phyloP scores from a whole-genome alignment of 1,139 yeast genomes.

The Spencermartinsiella ligniputridi region DNA sequence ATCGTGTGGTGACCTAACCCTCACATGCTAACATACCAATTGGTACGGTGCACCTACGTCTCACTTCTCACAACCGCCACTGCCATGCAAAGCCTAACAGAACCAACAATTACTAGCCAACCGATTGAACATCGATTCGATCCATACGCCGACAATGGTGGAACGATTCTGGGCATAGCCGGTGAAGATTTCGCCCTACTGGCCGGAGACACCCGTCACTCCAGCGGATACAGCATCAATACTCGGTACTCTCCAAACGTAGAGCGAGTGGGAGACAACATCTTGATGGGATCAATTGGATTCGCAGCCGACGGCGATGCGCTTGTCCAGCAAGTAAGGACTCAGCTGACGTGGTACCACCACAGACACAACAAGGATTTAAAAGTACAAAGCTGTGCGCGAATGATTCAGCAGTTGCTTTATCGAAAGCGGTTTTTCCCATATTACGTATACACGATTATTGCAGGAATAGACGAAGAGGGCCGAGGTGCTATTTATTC shows the following conservation, averaged over 20 bases:
- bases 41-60: too few relatives aligned
- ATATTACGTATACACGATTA: constrained; percentile 88
- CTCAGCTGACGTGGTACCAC: constrained; percentile 88
- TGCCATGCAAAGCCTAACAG: constrained; percentile 8
- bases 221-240: constrained; percentile 89
- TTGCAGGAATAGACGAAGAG: constrained; percentile 92
- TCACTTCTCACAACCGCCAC: too few relatives aligned
- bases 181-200: constrained; percentile 95
- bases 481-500: constrained; percentile 95
- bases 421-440: constrained; percentile 96
- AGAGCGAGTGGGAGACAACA: constrained; percentile 82
- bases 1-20: too few relatives aligned
- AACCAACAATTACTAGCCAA: constrained; percentile 11
- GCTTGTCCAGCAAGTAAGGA: constrained; percentile 68
- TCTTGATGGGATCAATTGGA: constrained; percentile 89
- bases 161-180: constrained; percentile 95
- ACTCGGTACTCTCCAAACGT: constrained; percentile 91
- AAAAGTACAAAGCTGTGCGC: constrained; percentile 71
- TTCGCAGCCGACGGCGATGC: constrained; percentile 95
- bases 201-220: constrained; percentile 97
- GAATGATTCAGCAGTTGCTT: constrained; percentile 83
- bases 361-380: constrained; percentile 78
- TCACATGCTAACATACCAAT: too few relatives aligned
- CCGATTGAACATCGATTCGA: constrained; percentile 94
- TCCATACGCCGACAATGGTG: constrained; percentile 96